Conservation (phyloP, 2,329 filamentous ascomycete genomes). For the Calonectria leucothoes region DNA sequence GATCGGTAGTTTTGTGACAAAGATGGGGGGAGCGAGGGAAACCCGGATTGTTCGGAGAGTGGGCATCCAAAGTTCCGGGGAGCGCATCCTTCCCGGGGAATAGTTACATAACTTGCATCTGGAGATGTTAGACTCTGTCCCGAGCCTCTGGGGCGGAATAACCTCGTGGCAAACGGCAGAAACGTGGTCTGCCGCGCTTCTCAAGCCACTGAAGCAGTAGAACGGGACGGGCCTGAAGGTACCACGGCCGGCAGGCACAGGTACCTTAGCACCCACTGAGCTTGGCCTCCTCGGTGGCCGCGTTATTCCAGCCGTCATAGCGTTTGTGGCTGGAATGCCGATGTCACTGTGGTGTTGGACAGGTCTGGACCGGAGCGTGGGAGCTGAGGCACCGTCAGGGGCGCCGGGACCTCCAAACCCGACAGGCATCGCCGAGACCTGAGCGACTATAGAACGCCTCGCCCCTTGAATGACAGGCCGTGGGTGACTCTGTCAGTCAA, state of each 20-base stretch:
- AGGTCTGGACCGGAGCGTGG: background rate
- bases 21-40: constrained; percentile 7
- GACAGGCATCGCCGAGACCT: constrained; percentile 37
- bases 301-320: constrained; percentile 5
- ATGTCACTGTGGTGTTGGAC: constrained; percentile 8
- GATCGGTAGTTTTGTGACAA: constrained; percentile 16
- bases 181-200: background rate
- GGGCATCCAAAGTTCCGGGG: background rate
- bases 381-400: background rate
- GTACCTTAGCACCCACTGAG: background rate
- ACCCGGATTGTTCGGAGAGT: background rate
- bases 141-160: background rate
- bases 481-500: background rate
- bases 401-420: constrained; percentile 20
- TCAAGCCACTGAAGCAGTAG: background rate
- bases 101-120: background rate
- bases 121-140: background rate
- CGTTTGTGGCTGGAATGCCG: constrained; percentile 9
- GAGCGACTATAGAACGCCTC: background rate
- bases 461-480: background rate
- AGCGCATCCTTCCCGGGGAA: background rate
- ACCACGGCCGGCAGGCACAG: background rate
- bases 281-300: background rate
- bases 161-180: constrained; percentile 9
- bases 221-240: constrained; percentile 1